These are phyloP conservation scores for Botrytis hyacinthi DNA, from an alignment of 2,329 filamentous ascomycete species.

Conservation along the genomic window DNA sequence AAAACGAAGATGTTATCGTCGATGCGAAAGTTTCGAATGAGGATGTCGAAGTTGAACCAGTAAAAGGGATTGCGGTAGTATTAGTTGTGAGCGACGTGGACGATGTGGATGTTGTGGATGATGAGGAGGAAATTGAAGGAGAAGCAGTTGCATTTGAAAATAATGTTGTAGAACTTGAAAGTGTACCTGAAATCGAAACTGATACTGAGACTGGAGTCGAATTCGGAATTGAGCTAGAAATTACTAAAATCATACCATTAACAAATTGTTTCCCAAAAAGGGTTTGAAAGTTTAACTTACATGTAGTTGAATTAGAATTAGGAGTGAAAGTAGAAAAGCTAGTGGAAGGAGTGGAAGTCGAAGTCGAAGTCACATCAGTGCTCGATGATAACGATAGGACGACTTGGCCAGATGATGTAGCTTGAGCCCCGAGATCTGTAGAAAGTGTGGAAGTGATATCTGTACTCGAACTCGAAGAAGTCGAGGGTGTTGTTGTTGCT, in stretches of 20 bases:
- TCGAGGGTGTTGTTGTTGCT: slow-evolving; percentile 21
- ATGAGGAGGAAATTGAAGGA: slow-evolving; percentile 23
- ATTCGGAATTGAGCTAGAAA: slow-evolving; percentile 32
- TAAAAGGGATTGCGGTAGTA: slow-evolving; percentile 3
- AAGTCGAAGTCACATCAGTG: slow-evolving; percentile 23
- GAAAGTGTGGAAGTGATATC: slow-evolving; percentile 5
- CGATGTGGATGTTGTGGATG: slow-evolving; percentile 19
- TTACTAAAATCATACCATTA: slow-evolving; percentile 33
- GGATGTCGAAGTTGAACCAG: slow-evolving; percentile 19
- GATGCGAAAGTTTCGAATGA: slow-evolving; percentile 22
- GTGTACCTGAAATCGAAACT: slow-evolving; percentile 23
- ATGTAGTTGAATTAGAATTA: slow-evolving; percentile 36
- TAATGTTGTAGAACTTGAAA: slow-evolving; percentile 24
- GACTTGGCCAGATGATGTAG: slow-evolving; percentile 21
- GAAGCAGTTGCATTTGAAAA: slow-evolving; percentile 17
- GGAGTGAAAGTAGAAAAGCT: slow-evolving; percentile 34
- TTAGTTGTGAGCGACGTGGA: slow-evolving; percentile 23
- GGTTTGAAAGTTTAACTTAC: slow-evolving; percentile 28
- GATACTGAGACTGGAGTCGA: slow-evolving; percentile 5
- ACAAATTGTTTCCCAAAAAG: slow-evolving; percentile 11
- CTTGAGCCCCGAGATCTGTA: slow-evolving; percentile 15
- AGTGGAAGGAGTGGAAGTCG: slow-evolving; percentile 34
- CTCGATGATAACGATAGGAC: slow-evolving; percentile 30
- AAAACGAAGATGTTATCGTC: slow-evolving; percentile 19
- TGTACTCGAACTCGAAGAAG: slow-evolving; percentile 10